Percentiles rank a stretch among this genome's conserved stretches.
phyloP scores from a whole-genome alignment of 2,329 filamentous ascomycete species.

The Cercospora zeae-maydis region DNA sequence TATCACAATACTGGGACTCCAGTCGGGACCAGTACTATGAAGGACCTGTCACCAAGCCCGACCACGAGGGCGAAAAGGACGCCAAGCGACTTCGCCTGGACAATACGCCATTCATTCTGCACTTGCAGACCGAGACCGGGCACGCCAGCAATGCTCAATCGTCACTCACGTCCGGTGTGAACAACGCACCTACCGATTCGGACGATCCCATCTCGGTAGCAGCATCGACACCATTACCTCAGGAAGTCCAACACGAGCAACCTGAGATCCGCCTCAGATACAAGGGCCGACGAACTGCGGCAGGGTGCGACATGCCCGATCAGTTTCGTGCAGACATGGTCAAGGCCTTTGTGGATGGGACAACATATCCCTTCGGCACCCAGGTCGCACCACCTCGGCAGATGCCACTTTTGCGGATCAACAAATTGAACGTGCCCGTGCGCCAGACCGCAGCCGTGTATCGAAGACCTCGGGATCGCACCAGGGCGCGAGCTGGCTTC shows the following conservation, averaged over 20 bases:
- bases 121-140: slow-evolving; percentile 4
- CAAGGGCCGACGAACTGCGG: slow-evolving; percentile 56
- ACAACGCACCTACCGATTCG: not conserved
- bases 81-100: slow-evolving; percentile 29
- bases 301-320: slow-evolving; percentile 58
- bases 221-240: slow-evolving; percentile 4
- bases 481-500: slow-evolving; percentile 51
- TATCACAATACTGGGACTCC: slow-evolving; percentile 62
- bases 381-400: slow-evolving; percentile 46
- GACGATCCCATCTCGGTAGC: not conserved
- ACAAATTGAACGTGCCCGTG: slow-evolving; percentile 52
- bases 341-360: slow-evolving; percentile 55
- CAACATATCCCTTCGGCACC: slow-evolving; percentile 57
- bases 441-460: slow-evolving; percentile 55
- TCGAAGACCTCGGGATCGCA: slow-evolving; percentile 51
- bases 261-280: slow-evolving; percentile 40
- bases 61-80: slow-evolving; percentile 19
- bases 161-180: not conserved
- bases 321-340: slow-evolving; percentile 55
- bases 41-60: slow-evolving; percentile 22
- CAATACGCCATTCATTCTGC: slow-evolving; percentile 10
- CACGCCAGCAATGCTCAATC: not conserved
- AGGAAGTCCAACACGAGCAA: not conserved
- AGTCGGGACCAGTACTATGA: slow-evolving; percentile 55
- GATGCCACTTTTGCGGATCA: slow-evolving; percentile 44